Conservation (phyloP, 805 yeast species). For the Candida michaelii region DNA sequence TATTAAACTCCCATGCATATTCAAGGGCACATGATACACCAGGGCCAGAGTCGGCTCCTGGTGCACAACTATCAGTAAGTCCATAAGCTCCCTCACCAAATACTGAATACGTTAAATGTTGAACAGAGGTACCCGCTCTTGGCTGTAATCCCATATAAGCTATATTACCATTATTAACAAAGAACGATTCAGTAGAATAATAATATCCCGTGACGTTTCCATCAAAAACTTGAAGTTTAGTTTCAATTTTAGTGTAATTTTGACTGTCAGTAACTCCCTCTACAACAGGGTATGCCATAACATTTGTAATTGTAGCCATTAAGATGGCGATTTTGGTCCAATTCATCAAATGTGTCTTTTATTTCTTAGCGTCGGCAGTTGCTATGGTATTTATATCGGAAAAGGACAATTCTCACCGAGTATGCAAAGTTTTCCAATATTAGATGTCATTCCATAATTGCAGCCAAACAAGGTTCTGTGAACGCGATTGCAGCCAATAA, state of each 20-base stretch:
- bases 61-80: slow-evolving; percentile 6
- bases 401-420: too few relatives aligned
- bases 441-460: too few relatives aligned
- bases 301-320: too few relatives aligned
- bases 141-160: slow-evolving; percentile 16
- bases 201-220: slow-evolving; percentile 14
- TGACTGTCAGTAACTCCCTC: neutral
- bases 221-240: slow-evolving; percentile 6
- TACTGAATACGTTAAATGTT: slow-evolving; percentile 15
- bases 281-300: too few relatives aligned
- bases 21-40: slow-evolving; percentile 13
- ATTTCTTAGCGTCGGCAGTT: too few relatives aligned
- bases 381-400: too few relatives aligned
- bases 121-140: slow-evolving; percentile 7
- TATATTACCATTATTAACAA: slow-evolving; percentile 1
- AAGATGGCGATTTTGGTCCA: too few relatives aligned
- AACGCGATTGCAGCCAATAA: too few relatives aligned
- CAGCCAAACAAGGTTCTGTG: too few relatives aligned
- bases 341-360: too few relatives aligned
- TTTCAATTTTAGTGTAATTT: neutral
- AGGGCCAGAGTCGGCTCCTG: slow-evolving; percentile 15
- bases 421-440: too few relatives aligned
- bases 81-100: slow-evolving; percentile 12
- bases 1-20: slow-evolving; percentile 13
- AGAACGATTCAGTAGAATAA: slow-evolving; percentile 11